A percentile compares a stretch with the other conserved stretches of the same genome.
These are phyloP conservation scores for Ensete glaucum DNA, from an alignment of 176 grass and related monocot species.

Conservation along the genomic window DNA sequence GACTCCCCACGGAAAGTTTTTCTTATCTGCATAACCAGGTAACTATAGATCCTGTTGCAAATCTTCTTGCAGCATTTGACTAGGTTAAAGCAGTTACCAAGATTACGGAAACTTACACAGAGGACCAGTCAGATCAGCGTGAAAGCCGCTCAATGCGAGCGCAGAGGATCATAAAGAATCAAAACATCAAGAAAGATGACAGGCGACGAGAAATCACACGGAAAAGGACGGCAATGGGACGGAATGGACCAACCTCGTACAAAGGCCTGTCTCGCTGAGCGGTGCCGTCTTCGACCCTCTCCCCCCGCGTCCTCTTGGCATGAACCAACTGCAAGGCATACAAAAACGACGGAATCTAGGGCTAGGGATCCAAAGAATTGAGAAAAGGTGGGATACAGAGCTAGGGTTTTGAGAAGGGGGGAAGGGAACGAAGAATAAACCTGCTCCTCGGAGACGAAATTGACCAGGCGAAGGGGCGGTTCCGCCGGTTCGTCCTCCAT, in stretches of 20 bases:
- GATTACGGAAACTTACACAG: no score
- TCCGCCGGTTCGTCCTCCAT: constrained; percentile 17
- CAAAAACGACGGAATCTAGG: neutral
- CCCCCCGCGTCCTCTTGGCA: constrained; percentile 76
- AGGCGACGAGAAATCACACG: neutral
- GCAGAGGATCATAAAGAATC: no score
- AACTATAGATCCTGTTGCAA: no score
- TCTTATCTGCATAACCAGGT: no score
- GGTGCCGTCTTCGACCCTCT: constrained; percentile 81
- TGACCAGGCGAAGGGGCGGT: constrained; percentile 61
- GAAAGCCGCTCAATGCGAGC: no score
- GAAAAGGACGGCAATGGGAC: neutral
- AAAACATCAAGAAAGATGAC: neutral
- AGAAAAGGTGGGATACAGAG: neutral
- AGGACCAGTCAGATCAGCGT: no score
- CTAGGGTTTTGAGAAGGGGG: constrained; percentile 13
- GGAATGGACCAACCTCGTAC: constrained; percentile 41
- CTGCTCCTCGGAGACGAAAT: constrained; percentile 92
- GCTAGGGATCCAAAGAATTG: neutral
- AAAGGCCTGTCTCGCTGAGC: constrained; percentile 83
- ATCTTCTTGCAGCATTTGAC: no score
- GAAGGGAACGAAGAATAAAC: constrained; percentile 19
- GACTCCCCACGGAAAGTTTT: no score
- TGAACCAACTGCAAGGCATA: constrained; percentile 46
- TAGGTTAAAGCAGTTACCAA: no score